Evolutionary conservation across 306 rosid species (phyloP).

Genomic region (Rosa multiflora): DNA sequence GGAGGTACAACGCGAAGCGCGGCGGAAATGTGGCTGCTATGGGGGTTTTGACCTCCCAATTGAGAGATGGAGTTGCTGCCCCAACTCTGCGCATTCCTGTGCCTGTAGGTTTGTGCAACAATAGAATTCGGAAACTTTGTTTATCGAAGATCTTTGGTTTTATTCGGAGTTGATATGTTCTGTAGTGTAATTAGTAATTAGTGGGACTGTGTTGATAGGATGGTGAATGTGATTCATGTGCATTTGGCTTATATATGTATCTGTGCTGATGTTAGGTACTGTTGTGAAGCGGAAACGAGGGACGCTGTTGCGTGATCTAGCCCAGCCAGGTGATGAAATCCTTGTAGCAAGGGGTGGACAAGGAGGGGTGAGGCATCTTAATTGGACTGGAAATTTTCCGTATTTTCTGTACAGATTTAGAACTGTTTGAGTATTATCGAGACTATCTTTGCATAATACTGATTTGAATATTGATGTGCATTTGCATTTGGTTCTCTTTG

Average conservation of each 20-base stretch:
- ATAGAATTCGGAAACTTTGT: background rate
- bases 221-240: background rate
- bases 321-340: slow-evolving; percentile 74
- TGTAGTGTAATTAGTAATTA: background rate
- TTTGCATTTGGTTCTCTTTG: slow-evolving; percentile 14
- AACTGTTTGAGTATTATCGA: background rate
- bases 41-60: slow-evolving; percentile 69
- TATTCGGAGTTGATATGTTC: background rate
- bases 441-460: background rate
- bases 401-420: background rate
- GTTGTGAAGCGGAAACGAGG: slow-evolving; percentile 87
- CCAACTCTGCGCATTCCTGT: slow-evolving; percentile 84
- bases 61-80: slow-evolving; percentile 56
- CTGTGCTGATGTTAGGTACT: slow-evolving; percentile 52
- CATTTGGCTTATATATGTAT: background rate
- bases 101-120: slow-evolving; percentile 74
- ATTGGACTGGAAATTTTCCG: background rate
- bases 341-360: slow-evolving; percentile 95
- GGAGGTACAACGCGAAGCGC: slow-evolving; percentile 61
- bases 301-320: slow-evolving; percentile 79
- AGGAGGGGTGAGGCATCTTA: slow-evolving; percentile 77
- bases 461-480: slow-evolving; percentile 4
- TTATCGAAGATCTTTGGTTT: background rate
- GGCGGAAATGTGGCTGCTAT: slow-evolving; percentile 88
- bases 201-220: background rate